These are phyloP conservation scores for Cladosporium austrohemisphaericum DNA, from an alignment of 2,329 filamentous ascomycete genomes.

Conservation along the genomic window DNA sequence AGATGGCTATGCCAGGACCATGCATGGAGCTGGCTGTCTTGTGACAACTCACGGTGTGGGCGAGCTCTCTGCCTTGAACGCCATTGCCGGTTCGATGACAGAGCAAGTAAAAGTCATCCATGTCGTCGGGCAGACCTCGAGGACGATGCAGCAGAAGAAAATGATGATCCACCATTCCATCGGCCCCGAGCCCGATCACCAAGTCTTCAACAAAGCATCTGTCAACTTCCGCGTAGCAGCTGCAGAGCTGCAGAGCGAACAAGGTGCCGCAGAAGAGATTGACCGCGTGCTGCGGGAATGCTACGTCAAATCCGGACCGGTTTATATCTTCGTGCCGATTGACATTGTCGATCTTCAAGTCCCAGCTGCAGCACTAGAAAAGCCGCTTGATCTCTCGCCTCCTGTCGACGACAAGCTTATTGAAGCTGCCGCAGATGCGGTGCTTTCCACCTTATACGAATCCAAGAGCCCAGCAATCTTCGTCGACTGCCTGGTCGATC, in stretches of 20 bases:
- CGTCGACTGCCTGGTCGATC: constrained; percentile 38
- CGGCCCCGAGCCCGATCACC: constrained; percentile 39
- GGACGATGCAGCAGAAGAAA: constrained; percentile 38
- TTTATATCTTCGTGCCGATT: constrained; percentile 45
- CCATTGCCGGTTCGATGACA: constrained; percentile 41
- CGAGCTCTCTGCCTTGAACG: constrained; percentile 45
- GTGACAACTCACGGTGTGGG: constrained; percentile 62
- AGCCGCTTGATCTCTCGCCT: constrained; percentile 34
- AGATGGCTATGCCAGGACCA: constrained; percentile 56
- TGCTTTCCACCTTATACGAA: constrained; percentile 30
- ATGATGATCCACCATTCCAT: constrained; percentile 48
- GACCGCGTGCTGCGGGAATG: constrained; percentile 43
- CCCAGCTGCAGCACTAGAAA: constrained; percentile 33
- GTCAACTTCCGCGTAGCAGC: constrained; percentile 36
- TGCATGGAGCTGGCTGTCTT: constrained; percentile 47
- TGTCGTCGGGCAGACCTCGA: constrained; percentile 44
- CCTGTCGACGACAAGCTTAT: constrained; percentile 28
- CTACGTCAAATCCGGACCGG: constrained; percentile 40
- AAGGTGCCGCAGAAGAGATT: constrained; percentile 41
- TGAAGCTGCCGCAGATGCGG: constrained; percentile 33
- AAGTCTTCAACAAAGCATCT: constrained; percentile 41
- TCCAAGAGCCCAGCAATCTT: constrained; percentile 38
- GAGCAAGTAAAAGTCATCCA: constrained; percentile 46
- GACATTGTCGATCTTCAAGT: constrained; percentile 40
- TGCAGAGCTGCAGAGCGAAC: constrained; percentile 39